Evolutionary conservation across 78 protist genomes (phyloP).

Genomic region (Dictyostelium brefeldianum): DNA sequence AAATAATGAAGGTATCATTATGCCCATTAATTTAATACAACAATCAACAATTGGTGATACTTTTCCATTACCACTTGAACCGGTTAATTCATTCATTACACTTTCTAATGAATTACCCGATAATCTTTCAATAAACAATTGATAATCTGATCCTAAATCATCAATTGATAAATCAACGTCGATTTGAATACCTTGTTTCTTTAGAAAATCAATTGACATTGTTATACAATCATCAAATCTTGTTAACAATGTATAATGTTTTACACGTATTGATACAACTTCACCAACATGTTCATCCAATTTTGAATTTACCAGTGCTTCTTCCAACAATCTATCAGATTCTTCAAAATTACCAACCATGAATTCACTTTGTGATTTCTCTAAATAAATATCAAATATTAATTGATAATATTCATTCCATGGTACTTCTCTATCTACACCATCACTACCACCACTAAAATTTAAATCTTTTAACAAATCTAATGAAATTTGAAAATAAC

Average conservation of each 20-base stretch:
- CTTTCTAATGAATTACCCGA: background rate
- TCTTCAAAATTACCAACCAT: slow-evolving; percentile 66
- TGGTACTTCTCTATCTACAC: background rate
- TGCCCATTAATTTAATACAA: slow-evolving; percentile 30
- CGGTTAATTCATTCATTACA: slow-evolving; percentile 16
- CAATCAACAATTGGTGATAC: background rate
- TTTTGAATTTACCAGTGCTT: background rate
- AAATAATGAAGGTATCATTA: slow-evolving; percentile 57
- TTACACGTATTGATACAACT: slow-evolving; percentile 8
- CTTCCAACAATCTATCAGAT: slow-evolving; percentile 23
- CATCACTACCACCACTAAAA: background rate
- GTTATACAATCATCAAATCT: slow-evolving; percentile 33
- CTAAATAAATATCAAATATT: slow-evolving; percentile 38
- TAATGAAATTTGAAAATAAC: slow-evolving; percentile 48
- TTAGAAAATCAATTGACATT: slow-evolving; percentile 1
- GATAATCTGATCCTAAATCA: background rate
- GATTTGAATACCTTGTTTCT: background rate
- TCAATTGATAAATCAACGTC: slow-evolving; percentile 5
- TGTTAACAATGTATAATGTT: slow-evolving; percentile 39
- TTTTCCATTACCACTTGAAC: background rate
- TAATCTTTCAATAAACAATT: background rate
- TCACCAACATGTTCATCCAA: slow-evolving; percentile 38
- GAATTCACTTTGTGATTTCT: slow-evolving; percentile 41
- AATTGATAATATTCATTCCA: slow-evolving; percentile 50
- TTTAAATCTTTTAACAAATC: background rate